Evolutionary conservation across 2,329 filamentous ascomycete species (phyloP), one percentile per base, ranked within the genome.

Genomic region (Talaromyces sp.): DNA sequence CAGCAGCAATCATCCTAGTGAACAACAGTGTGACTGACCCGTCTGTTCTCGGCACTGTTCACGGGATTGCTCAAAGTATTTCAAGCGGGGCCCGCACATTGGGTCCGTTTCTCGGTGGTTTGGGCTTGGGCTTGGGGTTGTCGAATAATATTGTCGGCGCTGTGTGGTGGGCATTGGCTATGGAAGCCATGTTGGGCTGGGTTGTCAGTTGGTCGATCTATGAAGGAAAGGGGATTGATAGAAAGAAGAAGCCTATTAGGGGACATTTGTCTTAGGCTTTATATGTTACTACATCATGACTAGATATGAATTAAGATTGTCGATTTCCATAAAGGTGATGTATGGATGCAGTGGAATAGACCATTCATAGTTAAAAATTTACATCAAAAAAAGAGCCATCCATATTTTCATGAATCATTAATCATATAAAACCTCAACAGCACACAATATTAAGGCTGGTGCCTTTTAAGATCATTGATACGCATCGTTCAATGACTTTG

Each of bases 141-240:
- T 75, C 80, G 59, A 68, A 78, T 52, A 84, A 84, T 14, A 76
- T 83, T 48, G 79, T 85, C 8, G 83, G 83, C 0, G 77, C 79
- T 59, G 77, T 83, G 0, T 86, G 83, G 83, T 86, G 83, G 83
- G 77, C 77, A 21, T 71, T 84, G 46, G 83, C 83, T 0, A 69
- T 74, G 5, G 77, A 88, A 26, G 81, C 84, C 0, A 74, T 81
- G 7, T 57, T 84, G 6, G 85, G 85, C 0, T 88, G 84, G 70
- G 69, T 80, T 2, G 79, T 85, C 11, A 81, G 84, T 1, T 81
- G 85, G 72, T 80, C 81, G 60, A 83, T 89, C n/a, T 78, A 84
- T 41, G 87, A 90, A 66, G 87, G 86, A 0, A 82, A 75, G 62
- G 85, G 85, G 1, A 85, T 87, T 70, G 85, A 87, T 71, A 81